Base-by-base conservation (phyloP, 2,329 filamentous ascomycete species). In the Colletotrichum orchidophilum region DNA sequence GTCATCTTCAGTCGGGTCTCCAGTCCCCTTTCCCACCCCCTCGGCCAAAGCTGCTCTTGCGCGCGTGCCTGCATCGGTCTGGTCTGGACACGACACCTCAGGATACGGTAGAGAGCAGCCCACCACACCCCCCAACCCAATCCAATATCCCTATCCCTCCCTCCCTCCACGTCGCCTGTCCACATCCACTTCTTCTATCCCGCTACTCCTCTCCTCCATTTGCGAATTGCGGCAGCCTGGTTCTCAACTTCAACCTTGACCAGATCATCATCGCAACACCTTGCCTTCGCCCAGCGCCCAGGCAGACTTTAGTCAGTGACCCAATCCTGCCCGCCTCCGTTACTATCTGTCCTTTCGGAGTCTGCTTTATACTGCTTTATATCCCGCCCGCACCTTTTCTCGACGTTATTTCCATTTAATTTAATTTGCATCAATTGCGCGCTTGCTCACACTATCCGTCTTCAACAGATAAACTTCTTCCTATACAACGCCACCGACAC, bases 401-500 rank as follows among this genome's bases (percentile, higher is more conserved):
- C 54, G 66, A 61, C 59, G 61, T 72, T 61, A 70, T 62, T 21
- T 54, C 33, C n/a, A 63, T 59, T 66, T 49, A 65, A 72, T 54
- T 39, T 35, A 46, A 59, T n/a, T 46, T 46, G n/a, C 39, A 46
- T 54, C 46, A 58, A 59, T 70, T 35, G 64, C 39, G 39, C 72
- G 61, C 70, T 72, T 73, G 61, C 72, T 73, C 66, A 73, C 70
- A 54, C 29, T 57, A 29, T 52, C 39, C 13, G 26, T 59, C 39
- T 57, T 42, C n/a, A 54, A 64, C 35, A 73, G 70, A 62, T 59
- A 67, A 67, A 72, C 66, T 73, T 73, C 71, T 75, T 75, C 70
- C 72, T 74, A 77, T 74, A 74, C 74, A 75, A 73, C 75, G 75
- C 74, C 76, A 75, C 77, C 75, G 80, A 81, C 81, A 78, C 49